Evolutionary conservation across 192 early-diverging fungal genomes (phyloP), one percentile per base, ranked within the genome.

Genomic region (Piromyces finnis): DNA sequence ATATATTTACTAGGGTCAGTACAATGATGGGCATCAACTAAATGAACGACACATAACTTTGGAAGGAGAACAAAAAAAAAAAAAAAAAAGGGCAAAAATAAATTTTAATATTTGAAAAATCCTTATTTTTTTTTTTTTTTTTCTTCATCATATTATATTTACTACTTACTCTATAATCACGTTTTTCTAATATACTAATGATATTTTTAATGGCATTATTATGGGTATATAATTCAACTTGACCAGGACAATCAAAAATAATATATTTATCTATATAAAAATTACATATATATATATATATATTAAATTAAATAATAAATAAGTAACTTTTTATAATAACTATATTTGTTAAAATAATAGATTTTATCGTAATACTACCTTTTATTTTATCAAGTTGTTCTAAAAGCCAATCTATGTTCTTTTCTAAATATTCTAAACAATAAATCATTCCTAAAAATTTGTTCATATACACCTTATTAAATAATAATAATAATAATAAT

Each of bases 11-110:
- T 88, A 1, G 97, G 91, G 82, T 99, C 96, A 5, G 93, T 93
- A 85, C 94, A 95, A 84, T 97, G 93, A 80, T 95, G 94, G 0
- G 97, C 91, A 82, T 99, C 96, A 3, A 96, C 92, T 68, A 99
- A 79, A 29, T 35, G 68, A 35, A 32, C 29, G 22, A 59, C 29
- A 59, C 79, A 32, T 29, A 79, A 32, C 29, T 79, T 87, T 82
- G 97, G 92, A 39, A 95, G 91, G 77, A 92, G 91, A 51, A 91
- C 91, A n/a, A n/a, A n/a, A n/a, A n/a, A n/a, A n/a, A n/a, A n/a
- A n/a, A n/a, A n/a, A n/a, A n/a, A n/a, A n/a, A n/a, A n/a, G n/a
- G n/a, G n/a, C n/a, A n/a, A n/a, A n/a, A n/a, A n/a, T n/a, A n/a
- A n/a, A n/a, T n/a, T n/a, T n/a, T n/a, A n/a, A n/a, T n/a, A n/a